Evolutionary conservation across 441 rosid genomes (phyloP).

Genomic region (Mallotus japonicus): DNA sequence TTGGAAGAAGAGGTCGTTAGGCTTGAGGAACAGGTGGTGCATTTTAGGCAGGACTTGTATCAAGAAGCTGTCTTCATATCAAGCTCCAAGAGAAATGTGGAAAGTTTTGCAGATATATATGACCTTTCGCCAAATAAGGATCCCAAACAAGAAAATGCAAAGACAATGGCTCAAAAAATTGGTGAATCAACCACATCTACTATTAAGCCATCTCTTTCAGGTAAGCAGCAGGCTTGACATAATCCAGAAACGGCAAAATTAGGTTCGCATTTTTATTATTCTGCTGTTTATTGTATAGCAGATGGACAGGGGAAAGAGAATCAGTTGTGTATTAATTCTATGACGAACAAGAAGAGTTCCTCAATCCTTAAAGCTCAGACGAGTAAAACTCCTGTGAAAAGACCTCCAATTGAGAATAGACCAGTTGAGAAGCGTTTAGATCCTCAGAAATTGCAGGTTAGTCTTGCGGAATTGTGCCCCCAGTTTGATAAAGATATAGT

Average conservation of each 20-base stretch:
- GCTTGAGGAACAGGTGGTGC: constrained; percentile 77
- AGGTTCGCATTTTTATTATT: not conserved
- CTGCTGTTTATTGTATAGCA: constrained; percentile 24
- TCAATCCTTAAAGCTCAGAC: constrained; percentile 29
- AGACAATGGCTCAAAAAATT: constrained; percentile 25
- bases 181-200: constrained; percentile 25
- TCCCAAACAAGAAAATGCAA: constrained; percentile 32
- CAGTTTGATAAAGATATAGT: not conserved
- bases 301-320: constrained; percentile 45
- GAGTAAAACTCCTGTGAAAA: constrained; percentile 39
- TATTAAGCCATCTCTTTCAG: constrained; percentile 29
- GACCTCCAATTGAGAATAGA: constrained; percentile 27
- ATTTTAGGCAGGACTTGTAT: constrained; percentile 63
- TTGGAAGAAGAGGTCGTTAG: constrained; percentile 85
- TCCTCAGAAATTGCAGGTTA: constrained; percentile 50
- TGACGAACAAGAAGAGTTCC: constrained; percentile 33
- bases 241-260: not conserved
- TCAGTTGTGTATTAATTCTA: constrained; percentile 31
- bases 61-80: constrained; percentile 71
- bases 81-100: constrained; percentile 48
- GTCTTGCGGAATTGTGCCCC: not conserved
- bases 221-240: constrained; percentile 27
- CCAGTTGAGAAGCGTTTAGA: constrained; percentile 39
- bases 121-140: constrained; percentile 29
- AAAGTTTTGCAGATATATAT: constrained; percentile 31